These are phyloP conservation scores for Penicillium sp. DNA, from an alignment of 2,329 filamentous ascomycete species.

Conservation along the genomic window DNA sequence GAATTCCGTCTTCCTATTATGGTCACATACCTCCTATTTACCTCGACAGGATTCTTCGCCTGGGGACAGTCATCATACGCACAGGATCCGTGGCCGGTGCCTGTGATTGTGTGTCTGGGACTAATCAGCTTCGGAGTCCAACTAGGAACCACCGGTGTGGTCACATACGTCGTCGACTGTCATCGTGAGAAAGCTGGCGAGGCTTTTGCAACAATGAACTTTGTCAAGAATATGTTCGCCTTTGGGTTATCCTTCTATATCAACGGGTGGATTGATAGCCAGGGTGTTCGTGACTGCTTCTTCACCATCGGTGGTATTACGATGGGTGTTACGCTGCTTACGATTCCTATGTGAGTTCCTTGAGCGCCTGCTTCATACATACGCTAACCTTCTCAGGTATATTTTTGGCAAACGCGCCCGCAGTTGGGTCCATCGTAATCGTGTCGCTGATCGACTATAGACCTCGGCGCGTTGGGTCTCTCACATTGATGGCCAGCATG, in stretches of 20 bases:
- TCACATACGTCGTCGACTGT: constrained; percentile 39
- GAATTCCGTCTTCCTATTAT: constrained; percentile 41
- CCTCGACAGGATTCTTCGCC: constrained; percentile 37
- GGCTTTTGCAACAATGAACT: constrained; percentile 39
- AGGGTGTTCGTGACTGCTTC: constrained; percentile 37
- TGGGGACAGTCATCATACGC: constrained; percentile 29
- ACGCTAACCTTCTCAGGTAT: constrained; percentile 9
- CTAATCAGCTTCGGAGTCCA: constrained; percentile 37
- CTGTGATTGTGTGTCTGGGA: constrained; percentile 36
- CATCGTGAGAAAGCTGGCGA: constrained; percentile 38
- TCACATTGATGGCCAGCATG: not conserved
- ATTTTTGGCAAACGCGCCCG: constrained; percentile 22
- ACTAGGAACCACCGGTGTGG: constrained; percentile 36
- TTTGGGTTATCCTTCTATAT: constrained; percentile 40
- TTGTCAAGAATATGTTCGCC: constrained; percentile 39
- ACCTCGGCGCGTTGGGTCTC: too few relatives aligned
- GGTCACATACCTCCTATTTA: constrained; percentile 33
- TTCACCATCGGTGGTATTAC: constrained; percentile 39
- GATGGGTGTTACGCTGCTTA: constrained; percentile 27
- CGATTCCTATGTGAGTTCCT: constrained; percentile 30
- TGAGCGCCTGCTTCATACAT: too few relatives aligned
- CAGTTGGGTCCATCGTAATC: constrained; percentile 20
- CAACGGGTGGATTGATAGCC: constrained; percentile 38
- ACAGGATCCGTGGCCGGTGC: constrained; percentile 30
- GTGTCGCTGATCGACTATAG: constrained; percentile 16